phyloP scores from a whole-genome alignment of 352 stramenopile genomes.

The Globisporangium rhizosaccharum region DNA sequence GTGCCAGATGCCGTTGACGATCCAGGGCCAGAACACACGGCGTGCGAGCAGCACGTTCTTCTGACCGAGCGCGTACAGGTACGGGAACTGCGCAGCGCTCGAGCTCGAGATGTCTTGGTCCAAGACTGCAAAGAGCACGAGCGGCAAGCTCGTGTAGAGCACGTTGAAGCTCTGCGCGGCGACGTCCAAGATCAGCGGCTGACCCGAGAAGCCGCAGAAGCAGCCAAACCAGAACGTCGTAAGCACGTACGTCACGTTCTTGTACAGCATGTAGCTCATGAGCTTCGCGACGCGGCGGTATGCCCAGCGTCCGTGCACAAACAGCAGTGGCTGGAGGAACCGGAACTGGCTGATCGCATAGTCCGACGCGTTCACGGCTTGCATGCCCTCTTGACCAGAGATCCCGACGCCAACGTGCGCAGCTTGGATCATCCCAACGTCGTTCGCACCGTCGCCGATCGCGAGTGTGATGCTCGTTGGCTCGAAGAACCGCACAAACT shows the following conservation, averaged over 20 bases:
- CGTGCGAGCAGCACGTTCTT: constrained; percentile 52
- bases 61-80: constrained; percentile 64
- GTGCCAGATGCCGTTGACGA: constrained; percentile 78
- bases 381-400: constrained; percentile 88
- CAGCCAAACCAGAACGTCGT: constrained; percentile 85
- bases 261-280: constrained; percentile 95
- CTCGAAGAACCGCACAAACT: constrained; percentile 68
- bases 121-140: constrained; percentile 73
- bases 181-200: constrained; percentile 73
- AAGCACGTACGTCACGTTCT: constrained; percentile 87
- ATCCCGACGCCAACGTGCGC: constrained; percentile 92
- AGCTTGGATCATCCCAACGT: constrained; percentile 94
- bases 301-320: constrained; percentile 91
- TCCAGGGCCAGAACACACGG: constrained; percentile 81
- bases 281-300: constrained; percentile 91
- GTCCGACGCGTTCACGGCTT: constrained; percentile 91
- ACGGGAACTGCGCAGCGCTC: constrained; percentile 59
- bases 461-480: constrained; percentile 79
- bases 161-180: constrained; percentile 83
- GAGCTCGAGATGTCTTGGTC: constrained; percentile 72
- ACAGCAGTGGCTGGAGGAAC: constrained; percentile 88
- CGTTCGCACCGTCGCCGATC: constrained; percentile 96
- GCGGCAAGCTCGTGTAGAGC: constrained; percentile 67
- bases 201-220: constrained; percentile 70
- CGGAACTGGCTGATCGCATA: constrained; percentile 93